phyloP scores from a whole-genome alignment of 179 eudicot genomes.

The Dionaea muscipula region DNA sequence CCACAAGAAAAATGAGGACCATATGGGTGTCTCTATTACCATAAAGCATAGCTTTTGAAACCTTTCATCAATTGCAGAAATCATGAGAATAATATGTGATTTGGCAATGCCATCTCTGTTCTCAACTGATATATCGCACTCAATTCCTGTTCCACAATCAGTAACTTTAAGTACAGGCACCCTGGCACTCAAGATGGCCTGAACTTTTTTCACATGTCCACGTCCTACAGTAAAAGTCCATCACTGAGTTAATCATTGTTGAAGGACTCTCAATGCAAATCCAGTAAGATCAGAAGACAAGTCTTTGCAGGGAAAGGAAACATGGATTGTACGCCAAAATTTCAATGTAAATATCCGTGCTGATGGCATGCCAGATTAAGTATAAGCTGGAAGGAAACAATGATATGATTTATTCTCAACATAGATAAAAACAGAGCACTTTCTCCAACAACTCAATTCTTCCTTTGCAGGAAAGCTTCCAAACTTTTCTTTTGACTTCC shows the following conservation, averaged over 20 bases:
- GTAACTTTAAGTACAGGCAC: constrained; percentile 84
- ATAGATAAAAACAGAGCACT: too few species aligned
- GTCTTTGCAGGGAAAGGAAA: background rate
- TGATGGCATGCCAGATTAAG: too few species aligned
- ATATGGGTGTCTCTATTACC: constrained; percentile 29
- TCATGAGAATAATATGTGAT: constrained; percentile 49
- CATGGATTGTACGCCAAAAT: too few species aligned
- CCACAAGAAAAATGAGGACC: background rate
- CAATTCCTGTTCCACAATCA: constrained; percentile 73
- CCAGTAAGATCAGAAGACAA: background rate
- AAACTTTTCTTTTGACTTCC: too few species aligned
- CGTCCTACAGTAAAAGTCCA: constrained; percentile 23
- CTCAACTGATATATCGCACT: constrained; percentile 85
- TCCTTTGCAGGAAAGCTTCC: too few species aligned
- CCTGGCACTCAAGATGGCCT: constrained; percentile 53
- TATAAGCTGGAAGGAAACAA: too few species aligned
- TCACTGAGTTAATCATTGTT: background rate
- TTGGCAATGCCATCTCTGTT: constrained; percentile 72
- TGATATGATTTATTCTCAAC: too few species aligned
- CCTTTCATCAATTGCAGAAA: constrained; percentile 69
- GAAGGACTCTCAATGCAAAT: too few species aligned
- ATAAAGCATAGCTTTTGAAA: constrained; percentile 68
- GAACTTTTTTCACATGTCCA: constrained; percentile 49
- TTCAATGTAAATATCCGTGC: too few species aligned
- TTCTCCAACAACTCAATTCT: too few species aligned